These are phyloP conservation scores for Gremmenia infestans DNA, from an alignment of 2,329 filamentous ascomycete species.

Conservation along the genomic window DNA sequence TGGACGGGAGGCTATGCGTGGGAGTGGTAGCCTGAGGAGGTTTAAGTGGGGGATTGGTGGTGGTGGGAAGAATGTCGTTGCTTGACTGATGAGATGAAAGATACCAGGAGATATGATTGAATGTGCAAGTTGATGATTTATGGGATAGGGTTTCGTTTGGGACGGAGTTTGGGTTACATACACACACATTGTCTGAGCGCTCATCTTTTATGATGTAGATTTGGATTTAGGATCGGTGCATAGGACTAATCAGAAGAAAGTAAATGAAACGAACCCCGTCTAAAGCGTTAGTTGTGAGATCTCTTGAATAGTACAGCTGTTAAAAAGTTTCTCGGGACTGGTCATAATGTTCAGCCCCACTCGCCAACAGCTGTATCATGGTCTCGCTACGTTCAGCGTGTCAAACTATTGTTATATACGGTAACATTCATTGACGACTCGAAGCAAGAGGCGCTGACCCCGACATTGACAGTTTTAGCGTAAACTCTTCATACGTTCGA, in stretches of 20 bases:
- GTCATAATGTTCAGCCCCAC: too few relatives aligned
- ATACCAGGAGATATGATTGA: not conserved
- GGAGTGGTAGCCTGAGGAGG: conserved; percentile 23
- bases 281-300: too few relatives aligned
- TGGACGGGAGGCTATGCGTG: conserved; percentile 24
- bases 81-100: conserved; percentile 6
- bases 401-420: too few relatives aligned
- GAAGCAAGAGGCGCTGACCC: too few relatives aligned
- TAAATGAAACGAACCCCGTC: not conserved
- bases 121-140: not conserved
- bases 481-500: too few relatives aligned
- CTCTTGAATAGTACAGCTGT: too few relatives aligned
- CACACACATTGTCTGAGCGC: not conserved
- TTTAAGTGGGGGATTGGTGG: conserved; percentile 30
- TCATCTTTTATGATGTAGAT: not conserved
- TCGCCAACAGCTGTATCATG: too few relatives aligned
- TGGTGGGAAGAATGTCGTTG: conserved; percentile 24
- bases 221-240: not conserved
- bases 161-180: not conserved
- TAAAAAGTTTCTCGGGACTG: too few relatives aligned
- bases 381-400: too few relatives aligned
- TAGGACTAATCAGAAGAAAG: not conserved
- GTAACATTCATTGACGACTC: too few relatives aligned
- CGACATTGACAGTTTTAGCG: too few relatives aligned
- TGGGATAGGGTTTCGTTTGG: not conserved